These are phyloP conservation scores for Rhizopus sp. DNA, from an alignment of 371 early-diverging fungal species.

Conservation along the genomic window DNA sequence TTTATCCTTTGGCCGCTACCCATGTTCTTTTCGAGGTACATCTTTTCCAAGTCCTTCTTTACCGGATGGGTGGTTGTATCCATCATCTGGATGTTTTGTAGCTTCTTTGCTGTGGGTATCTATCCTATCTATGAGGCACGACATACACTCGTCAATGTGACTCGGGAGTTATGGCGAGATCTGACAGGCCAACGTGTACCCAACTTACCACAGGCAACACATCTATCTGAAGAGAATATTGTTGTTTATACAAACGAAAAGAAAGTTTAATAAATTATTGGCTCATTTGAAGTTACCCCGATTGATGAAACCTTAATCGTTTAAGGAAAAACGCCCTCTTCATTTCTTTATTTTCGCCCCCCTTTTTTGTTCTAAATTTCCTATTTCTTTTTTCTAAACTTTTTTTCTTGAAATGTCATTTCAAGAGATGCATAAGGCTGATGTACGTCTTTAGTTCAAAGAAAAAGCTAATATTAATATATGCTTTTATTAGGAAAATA, in stretches of 20 bases:
- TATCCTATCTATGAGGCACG: constrained; percentile 66
- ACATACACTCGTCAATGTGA: constrained; percentile 35
- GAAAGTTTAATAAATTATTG: constrained; percentile 5
- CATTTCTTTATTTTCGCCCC: too few relatives aligned
- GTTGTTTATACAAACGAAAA: constrained; percentile 21
- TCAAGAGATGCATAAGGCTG: neutral
- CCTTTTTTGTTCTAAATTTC: neutral
- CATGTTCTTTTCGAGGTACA: constrained; percentile 64
- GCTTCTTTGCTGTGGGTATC: constrained; percentile 56
- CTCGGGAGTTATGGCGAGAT: constrained; percentile 44
- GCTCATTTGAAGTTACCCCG: too few relatives aligned
- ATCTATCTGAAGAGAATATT: constrained; percentile 25
- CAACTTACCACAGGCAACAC: constrained; percentile 15
- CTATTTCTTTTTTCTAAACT: constrained; percentile 6
- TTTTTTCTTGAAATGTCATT: constrained; percentile 11
- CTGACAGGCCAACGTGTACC: constrained; percentile 33
- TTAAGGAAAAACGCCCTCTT: too few relatives aligned
- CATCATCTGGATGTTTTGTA: constrained; percentile 63
- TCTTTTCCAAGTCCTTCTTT: constrained; percentile 65
- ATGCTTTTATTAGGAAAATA: neutral
- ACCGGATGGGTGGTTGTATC: constrained; percentile 69
- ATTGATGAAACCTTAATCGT: too few relatives aligned
- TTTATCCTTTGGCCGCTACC: constrained; percentile 72
- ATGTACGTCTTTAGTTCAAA: neutral
- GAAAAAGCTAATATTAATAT: neutral